Percentiles rank a stretch among this genome's conserved stretches.
phyloP scores from a whole-genome alignment of 345 rosid species.

The Camelina laxa region DNA sequence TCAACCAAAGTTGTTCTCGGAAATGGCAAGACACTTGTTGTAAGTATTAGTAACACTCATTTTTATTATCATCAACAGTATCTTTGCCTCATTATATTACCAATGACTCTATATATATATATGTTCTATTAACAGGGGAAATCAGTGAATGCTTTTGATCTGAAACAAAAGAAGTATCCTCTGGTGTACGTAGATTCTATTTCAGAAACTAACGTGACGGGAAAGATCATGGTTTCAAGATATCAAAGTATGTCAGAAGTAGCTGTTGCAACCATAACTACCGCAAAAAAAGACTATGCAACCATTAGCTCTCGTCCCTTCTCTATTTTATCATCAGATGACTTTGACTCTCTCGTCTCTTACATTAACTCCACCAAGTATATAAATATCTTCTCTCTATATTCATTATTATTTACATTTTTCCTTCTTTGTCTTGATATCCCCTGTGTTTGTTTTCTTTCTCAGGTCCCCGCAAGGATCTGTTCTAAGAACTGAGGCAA shows the following conservation, averaged over 20 bases:
- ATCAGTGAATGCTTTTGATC: slow-evolving; percentile 41
- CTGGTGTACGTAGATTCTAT: slow-evolving; percentile 9
- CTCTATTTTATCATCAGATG: not conserved
- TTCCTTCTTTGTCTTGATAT: not conserved
- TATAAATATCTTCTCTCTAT: slow-evolving; percentile 9
- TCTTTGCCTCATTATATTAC: slow-evolving; percentile 2
- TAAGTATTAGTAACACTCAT: slow-evolving; percentile 38
- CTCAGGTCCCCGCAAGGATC: slow-evolving; percentile 35
- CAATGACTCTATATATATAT: not conserved
- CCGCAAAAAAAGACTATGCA: not conserved
- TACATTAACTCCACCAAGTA: slow-evolving; percentile 48
- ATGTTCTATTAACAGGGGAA: slow-evolving; percentile 38
- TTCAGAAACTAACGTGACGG: not conserved
- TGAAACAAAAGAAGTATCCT: slow-evolving; percentile 38
- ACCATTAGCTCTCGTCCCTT: slow-evolving; percentile 26
- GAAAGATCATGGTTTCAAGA: slow-evolving; percentile 46
- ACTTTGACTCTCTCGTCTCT: slow-evolving; percentile 22
- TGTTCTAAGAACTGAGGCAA: slow-evolving; percentile 36
- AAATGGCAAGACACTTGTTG: slow-evolving; percentile 45
- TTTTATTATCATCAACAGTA: not conserved
- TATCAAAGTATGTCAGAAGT: not conserved
- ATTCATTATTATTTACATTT: not conserved
- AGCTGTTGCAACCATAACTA: slow-evolving; percentile 39
- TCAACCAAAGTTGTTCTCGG: slow-evolving; percentile 48
- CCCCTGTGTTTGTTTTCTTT: not conserved